These are phyloP conservation scores for Termitomyces sp. DNA, from an alignment of 768 basidiomycete species.

Conservation along the genomic window DNA sequence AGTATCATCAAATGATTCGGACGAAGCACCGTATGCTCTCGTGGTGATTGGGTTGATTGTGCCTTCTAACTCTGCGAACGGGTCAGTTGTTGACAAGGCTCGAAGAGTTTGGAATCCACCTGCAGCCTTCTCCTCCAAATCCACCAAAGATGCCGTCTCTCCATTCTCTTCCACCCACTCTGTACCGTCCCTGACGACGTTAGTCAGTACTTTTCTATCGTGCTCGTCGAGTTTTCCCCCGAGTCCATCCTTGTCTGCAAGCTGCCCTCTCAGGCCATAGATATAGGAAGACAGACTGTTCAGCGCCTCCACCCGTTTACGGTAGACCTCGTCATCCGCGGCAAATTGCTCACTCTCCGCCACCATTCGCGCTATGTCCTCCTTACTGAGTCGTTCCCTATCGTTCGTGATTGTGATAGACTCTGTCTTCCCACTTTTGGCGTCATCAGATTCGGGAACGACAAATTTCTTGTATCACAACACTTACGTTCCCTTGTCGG, in stretches of 20 bases:
- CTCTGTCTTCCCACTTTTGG: conserved; percentile 66
- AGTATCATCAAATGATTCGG: not conserved
- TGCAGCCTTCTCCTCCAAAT: conserved; percentile 73
- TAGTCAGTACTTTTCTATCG: conserved; percentile 59
- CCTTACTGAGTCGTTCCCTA: conserved; percentile 53
- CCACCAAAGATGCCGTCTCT: conserved; percentile 60
- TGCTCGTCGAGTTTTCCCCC: conserved; percentile 60
- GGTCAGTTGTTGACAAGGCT: not conserved
- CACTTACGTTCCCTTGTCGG: conserved; percentile 78
- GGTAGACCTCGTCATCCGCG: conserved; percentile 23
- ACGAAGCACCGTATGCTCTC: conserved; percentile 23
- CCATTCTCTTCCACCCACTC: conserved; percentile 78
- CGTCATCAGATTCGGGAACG: not conserved
- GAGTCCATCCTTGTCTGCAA: conserved; percentile 69
- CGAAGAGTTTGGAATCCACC: conserved; percentile 20
- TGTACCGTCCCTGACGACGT: conserved; percentile 60
- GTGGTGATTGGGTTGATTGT: conserved; percentile 23
- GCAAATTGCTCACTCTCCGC: conserved; percentile 46
- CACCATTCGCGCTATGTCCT: conserved; percentile 57
- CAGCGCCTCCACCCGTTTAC: conserved; percentile 30
- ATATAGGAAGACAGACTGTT: conserved; percentile 59
- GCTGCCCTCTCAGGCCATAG: conserved; percentile 65
- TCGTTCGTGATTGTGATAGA: conserved; percentile 79
- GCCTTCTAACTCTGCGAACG: conserved; percentile 18
- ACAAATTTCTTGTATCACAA: conserved; percentile 31